phyloP scores from a whole-genome alignment of 345 rosid genomes.

The Populus ilicifolia region DNA sequence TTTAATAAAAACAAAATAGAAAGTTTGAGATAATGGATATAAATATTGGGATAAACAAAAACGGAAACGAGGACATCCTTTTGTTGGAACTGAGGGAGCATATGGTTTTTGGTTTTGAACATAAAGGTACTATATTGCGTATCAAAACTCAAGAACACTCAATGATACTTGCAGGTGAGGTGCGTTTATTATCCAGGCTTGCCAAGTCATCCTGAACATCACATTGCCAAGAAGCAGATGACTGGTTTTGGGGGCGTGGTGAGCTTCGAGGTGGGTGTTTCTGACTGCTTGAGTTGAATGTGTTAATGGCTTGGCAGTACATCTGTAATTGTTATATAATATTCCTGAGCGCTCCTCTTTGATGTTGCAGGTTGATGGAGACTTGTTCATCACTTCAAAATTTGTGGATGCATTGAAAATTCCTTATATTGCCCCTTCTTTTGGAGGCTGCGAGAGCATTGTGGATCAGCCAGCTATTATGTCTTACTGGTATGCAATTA shows the following conservation, averaged over 20 bases:
- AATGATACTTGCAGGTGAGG: constrained; percentile 55
- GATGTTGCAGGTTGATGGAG: constrained; percentile 69
- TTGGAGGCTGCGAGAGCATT: constrained; percentile 96
- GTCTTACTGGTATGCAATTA: constrained; percentile 81
- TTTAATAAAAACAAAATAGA: no score
- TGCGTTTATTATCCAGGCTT: constrained; percentile 89
- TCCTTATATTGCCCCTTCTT: constrained; percentile 96
- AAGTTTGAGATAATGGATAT: no score
- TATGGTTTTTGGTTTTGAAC: no score
- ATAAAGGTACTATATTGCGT: no score
- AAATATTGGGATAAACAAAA: no score
- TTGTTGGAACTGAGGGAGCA: no score
- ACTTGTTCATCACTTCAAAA: constrained; percentile 58
- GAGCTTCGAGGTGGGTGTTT: constrained; percentile 80
- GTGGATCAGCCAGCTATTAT: constrained; percentile 98
- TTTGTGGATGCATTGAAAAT: constrained; percentile 85
- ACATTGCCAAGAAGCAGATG: constrained; percentile 89
- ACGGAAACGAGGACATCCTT: background rate
- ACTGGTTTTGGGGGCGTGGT: constrained; percentile 98
- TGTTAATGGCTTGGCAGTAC: background rate
- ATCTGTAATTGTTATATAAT: background rate
- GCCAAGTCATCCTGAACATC: constrained; percentile 89
- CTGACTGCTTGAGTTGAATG: background rate
- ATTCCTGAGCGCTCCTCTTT: background rate
- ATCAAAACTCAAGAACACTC: background rate